Base-by-base conservation (phyloP, 1,284 basidiomycete species). In the Ceratobasidium sp. region DNA sequence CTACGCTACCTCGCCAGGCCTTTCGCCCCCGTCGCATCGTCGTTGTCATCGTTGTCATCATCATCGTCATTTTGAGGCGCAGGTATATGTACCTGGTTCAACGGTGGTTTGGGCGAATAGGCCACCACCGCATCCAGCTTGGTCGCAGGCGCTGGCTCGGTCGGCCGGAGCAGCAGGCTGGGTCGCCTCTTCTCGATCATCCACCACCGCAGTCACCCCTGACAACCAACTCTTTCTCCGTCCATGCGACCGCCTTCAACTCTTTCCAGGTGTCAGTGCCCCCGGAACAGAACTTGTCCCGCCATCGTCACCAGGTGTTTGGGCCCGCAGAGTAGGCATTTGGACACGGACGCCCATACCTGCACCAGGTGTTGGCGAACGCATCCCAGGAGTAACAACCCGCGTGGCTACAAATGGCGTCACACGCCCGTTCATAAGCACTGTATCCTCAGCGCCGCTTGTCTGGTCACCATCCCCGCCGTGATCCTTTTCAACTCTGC, bases 401-500 rank as follows among this genome's bases (percentile, higher is more conserved):
- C 57, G n/a, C 5, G 46, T 46, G 7, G 66, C 46, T n/a, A 49
- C 52, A 22, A 73, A 73, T 22, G 70, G 70, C 54, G 70, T 73
- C 9, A 13, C 57, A 29, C 56, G 70, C 19, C 70, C 70, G 32
- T 73, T 44, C 70, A 73, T 73, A 13, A 73, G 44, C n/a, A 85
- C 81, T 76, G 84, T 85, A 52, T 92, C 91, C 79, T 93, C 91
- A 17, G 87, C 88, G 29, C 88, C 90, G 79, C 89, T 91, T 0
- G 86, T 88, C 77, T 66, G 57, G 15, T 79, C 78, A 8, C 74
- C 71, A 43, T 88, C 79, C 37, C 73, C 25, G 75, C 86, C 87
- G 77, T 92, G 91, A 0, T 88, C 86, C 80, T 90, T 89, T 76
- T 89, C 89, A 73, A 90, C 83, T 79, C 92, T 86, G 71, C 88